Conservation (phyloP, 2,329 filamentous ascomycete species). For the Venturia carpophila region DNA sequence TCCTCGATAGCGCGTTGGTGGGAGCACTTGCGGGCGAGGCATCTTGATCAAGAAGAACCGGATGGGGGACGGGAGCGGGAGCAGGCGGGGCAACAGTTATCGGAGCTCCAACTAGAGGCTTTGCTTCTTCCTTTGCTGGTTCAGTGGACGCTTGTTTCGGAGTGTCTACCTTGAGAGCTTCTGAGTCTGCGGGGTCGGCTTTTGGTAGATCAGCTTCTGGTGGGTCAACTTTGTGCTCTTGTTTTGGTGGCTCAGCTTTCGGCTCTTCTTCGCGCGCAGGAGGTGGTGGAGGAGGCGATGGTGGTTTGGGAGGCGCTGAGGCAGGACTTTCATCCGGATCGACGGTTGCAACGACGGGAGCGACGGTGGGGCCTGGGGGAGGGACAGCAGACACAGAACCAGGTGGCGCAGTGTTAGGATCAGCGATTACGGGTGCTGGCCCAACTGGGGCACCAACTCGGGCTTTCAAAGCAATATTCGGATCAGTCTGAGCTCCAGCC, state of each 20-base stretch:
- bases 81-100: background rate
- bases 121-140: background rate
- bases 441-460: background rate
- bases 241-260: constrained; percentile 6
- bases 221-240: constrained; percentile 1
- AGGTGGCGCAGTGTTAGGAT: background rate
- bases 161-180: background rate
- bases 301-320: constrained; percentile 8
- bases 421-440: background rate
- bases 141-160: background rate
- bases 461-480: constrained; percentile 4
- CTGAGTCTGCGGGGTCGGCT: background rate
- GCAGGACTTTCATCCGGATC: constrained; percentile 20
- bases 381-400: background rate
- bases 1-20: background rate
- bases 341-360: background rate
- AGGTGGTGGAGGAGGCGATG: background rate
- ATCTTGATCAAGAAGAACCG: background rate
- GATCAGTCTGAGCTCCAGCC: background rate
- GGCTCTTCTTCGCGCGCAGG: background rate
- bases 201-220: constrained; percentile 4
- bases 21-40: constrained; percentile 2
- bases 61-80: background rate
- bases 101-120: background rate
- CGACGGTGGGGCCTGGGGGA: background rate